These are phyloP conservation scores for Globisporangium abappressorium DNA, from an alignment of 352 stramenopile genomes.

Conservation along the genomic window DNA sequence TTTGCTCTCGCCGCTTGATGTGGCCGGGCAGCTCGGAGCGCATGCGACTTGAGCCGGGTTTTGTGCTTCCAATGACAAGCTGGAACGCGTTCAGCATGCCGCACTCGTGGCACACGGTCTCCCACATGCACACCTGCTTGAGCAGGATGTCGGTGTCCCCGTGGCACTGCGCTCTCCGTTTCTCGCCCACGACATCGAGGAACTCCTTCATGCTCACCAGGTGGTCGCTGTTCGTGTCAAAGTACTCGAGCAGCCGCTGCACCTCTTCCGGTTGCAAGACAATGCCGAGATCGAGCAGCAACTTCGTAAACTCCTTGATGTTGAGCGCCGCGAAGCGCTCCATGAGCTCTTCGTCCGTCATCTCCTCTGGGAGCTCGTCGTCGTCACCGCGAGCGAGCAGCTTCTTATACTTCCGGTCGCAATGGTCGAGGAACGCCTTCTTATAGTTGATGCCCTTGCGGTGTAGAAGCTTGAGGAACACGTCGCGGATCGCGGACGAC, in stretches of 20 bases:
- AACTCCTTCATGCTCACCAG: conserved; percentile 79
- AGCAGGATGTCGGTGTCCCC: conserved; percentile 76
- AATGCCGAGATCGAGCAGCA: conserved; percentile 74
- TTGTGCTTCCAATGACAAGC: conserved; percentile 56
- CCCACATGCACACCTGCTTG: conserved; percentile 88
- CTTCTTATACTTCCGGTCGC: conserved; percentile 53
- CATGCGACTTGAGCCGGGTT: conserved; percentile 38
- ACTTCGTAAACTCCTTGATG: conserved; percentile 45
- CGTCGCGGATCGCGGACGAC: conserved; percentile 82
- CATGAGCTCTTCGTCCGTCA: conserved; percentile 66
- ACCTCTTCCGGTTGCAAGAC: conserved; percentile 78
- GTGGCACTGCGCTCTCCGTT: conserved; percentile 54
- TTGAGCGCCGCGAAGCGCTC: conserved; percentile 48
- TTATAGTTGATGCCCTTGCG: conserved; percentile 86
- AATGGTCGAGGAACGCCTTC: conserved; percentile 71
- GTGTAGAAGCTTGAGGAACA: conserved; percentile 91
- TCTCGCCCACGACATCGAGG: conserved; percentile 77
- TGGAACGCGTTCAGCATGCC: conserved; percentile 90
- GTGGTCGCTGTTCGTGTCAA: conserved; percentile 71
- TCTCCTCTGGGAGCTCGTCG: conserved; percentile 55
- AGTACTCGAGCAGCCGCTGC: conserved; percentile 83
- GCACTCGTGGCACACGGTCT: conserved; percentile 89
- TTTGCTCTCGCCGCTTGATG: conserved; percentile 53
- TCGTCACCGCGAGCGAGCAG: conserved; percentile 47
- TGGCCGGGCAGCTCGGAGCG: conserved; percentile 71